A percentile compares a stretch with the other conserved stretches of the same genome.
phyloP scores from a whole-genome alignment of 2,329 filamentous ascomycete species.

The Fonsecaea multimorphosa region DNA sequence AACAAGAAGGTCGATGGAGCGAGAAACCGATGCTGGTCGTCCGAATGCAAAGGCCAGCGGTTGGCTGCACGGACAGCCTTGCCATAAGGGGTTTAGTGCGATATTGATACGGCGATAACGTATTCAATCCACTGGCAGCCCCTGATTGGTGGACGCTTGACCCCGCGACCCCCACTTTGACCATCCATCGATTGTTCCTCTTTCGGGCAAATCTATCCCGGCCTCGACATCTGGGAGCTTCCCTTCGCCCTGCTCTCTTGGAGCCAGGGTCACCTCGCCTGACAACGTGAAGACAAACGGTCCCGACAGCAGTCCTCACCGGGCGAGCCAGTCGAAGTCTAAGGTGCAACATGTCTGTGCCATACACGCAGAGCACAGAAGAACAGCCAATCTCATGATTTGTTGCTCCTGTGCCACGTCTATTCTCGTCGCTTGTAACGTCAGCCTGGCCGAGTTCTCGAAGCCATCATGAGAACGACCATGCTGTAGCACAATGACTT shows the following conservation, averaged over 20 bases:
- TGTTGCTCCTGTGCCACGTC: conserved; percentile 2
- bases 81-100: conserved; percentile 26
- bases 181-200: conserved; percentile 25
- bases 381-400: not conserved
- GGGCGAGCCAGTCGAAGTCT: not conserved
- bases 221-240: not conserved
- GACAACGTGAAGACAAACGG: not conserved
- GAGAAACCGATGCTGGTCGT: not conserved
- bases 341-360: conserved; percentile 12
- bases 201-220: conserved; percentile 35
- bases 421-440: not conserved
- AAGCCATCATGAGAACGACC: conserved; percentile 10
- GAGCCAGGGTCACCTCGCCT: not conserved
- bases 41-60: conserved; percentile 18
- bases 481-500: conserved; percentile 1
- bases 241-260: not conserved
- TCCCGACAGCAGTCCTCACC: not conserved
- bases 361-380: not conserved
- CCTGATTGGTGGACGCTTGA: conserved; percentile 20
- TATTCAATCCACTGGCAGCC: not conserved
- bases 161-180: conserved; percentile 8
- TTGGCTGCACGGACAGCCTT: conserved; percentile 34
- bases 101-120: conserved; percentile 26
- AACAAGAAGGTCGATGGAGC: conserved; percentile 8
- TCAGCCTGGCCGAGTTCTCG: conserved; percentile 14